Percentiles rank a stretch among this genome's conserved stretches.
Evolutionary conservation across 2,329 filamentous ascomycete genomes (phyloP).

Genomic region (Penicillium expansum): DNA sequence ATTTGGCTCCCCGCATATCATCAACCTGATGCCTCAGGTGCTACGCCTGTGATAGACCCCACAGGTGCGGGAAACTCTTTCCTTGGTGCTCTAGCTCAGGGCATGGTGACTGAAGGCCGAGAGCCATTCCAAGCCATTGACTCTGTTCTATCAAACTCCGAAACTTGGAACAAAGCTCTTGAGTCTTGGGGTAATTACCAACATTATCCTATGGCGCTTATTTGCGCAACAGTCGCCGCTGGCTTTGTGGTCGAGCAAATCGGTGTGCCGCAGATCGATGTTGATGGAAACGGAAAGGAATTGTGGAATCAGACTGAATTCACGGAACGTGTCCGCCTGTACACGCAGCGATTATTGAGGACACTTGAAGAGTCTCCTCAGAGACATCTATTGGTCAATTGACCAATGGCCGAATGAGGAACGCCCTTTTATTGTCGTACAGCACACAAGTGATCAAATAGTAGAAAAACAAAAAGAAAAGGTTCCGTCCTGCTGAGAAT

Average conservation of each 20-base stretch:
- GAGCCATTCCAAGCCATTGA: slow-evolving; percentile 31
- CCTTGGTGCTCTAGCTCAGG: slow-evolving; percentile 61
- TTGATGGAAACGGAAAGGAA: slow-evolving; percentile 33
- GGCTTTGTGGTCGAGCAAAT: slow-evolving; percentile 95
- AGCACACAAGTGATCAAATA: slow-evolving; percentile 36
- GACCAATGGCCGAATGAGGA: slow-evolving; percentile 32
- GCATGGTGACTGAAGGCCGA: slow-evolving; percentile 47
- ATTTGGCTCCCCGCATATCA: slow-evolving; percentile 80
- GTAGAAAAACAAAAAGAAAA: slow-evolving; percentile 29
- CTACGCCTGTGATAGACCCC: slow-evolving; percentile 70
- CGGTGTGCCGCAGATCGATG: slow-evolving; percentile 62
- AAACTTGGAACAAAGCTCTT: slow-evolving; percentile 48
- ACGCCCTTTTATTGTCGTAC: slow-evolving; percentile 41
- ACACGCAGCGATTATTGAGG: slow-evolving; percentile 43
- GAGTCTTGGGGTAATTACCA: slow-evolving; percentile 49
- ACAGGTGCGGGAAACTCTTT: slow-evolving; percentile 95
- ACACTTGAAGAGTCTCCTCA: slow-evolving; percentile 39
- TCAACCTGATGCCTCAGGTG: slow-evolving; percentile 32
- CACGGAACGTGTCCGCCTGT: slow-evolving; percentile 45
- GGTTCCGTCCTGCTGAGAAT: slow-evolving; percentile 25
- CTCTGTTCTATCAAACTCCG: slow-evolving; percentile 48
- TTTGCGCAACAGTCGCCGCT: slow-evolving; percentile 77
- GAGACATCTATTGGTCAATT: slow-evolving; percentile 38
- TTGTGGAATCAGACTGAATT: slow-evolving; percentile 48
- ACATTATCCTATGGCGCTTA: slow-evolving; percentile 62